phyloP scores from a whole-genome alignment of 2,329 filamentous ascomycete genomes.

The Phialocephala sp. region DNA sequence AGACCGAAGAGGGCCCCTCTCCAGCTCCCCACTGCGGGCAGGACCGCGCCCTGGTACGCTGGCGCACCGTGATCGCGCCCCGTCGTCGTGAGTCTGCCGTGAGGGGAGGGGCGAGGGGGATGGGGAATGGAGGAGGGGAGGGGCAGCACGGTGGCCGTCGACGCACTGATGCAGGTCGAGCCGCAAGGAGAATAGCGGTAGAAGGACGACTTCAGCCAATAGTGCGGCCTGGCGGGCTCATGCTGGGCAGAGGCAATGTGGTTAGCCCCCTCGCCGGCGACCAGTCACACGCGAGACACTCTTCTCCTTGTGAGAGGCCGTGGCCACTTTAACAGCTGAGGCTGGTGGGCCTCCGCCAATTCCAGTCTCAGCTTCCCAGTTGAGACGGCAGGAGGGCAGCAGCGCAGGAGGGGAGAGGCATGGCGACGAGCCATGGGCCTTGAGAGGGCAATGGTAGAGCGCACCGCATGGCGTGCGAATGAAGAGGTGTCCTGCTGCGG shows the following conservation, averaged over 20 bases:
- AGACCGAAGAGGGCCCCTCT: conserved; percentile 2
- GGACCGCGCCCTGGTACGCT: conserved; percentile 23
- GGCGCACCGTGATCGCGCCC: conserved; percentile 17
- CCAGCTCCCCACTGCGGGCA: conserved; percentile 18
- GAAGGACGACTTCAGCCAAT: conserved; percentile 24
- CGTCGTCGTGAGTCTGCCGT: conserved; percentile 15
- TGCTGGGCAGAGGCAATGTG: conserved; percentile 28
- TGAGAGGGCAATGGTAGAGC: neutral
- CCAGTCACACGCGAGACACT: conserved; percentile 30
- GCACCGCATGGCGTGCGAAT: neutral
- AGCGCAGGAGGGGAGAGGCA: neutral
- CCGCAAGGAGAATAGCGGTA: conserved; percentile 24
- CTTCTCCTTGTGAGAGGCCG: conserved; percentile 21
- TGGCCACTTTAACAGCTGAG: conserved; percentile 26
- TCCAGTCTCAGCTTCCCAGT: neutral
- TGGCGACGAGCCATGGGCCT: neutral
- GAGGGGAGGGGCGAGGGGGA: too few relatives aligned
- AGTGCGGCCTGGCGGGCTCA: conserved; percentile 12
- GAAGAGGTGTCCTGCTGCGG: conserved; percentile 4
- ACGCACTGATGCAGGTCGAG: conserved; percentile 19
- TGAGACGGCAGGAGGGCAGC: neutral
- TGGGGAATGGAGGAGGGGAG: too few relatives aligned
- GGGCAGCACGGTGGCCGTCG: conserved; percentile 24
- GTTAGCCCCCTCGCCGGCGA: conserved; percentile 22
- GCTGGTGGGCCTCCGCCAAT: neutral